Evolutionary conservation across 805 yeast species (phyloP), one percentile per base, ranked within the genome.

Genomic region (Ogataea henricii): DNA sequence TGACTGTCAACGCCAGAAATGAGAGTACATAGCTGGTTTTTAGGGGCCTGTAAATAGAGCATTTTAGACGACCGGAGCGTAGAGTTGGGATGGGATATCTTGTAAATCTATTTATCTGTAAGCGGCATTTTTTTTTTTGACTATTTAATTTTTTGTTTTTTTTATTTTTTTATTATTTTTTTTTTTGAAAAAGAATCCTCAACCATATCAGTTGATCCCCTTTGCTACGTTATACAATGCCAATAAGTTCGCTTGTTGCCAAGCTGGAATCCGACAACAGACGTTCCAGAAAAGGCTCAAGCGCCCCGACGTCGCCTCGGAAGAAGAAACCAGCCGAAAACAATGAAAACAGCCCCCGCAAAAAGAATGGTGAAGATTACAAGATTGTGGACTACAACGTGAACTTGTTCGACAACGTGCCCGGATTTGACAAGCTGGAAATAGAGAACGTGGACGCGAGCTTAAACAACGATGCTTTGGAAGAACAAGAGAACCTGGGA

Each of bases 1-100:
- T 64, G 26, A 52, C 49, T 36, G 65, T 65, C 23, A 60, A 59
- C 35, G 47, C 60, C 12, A 57, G 47, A 29, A 52, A 47, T 37
- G 58, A 52, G 27, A 52, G 45, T 36, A 22, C 14, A 23, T 36
- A 22, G 21, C 17, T 13, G 27, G 17, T 21, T 36, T 16, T 10
- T 32, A 34, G 18, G 40, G 10, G 43, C 40, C 14, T 41, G 52
- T 45, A 45, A 22, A 49, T 45, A 45, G 43, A 40, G 36, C 27
- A 34, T 18, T 32, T 32, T 32, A 10, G 37, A 34, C 23, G 37
- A 34, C 23, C 23, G 20, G 20, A 16, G 35, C 20, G 35, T 32
- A 32, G 35, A 6, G 26, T n/a, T n/a, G n/a, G n/a, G n/a, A n/a
- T n/a, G n/a, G n/a, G n/a, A n/a, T n/a, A n/a, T n/a, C n/a, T n/a